Percentiles rank a stretch among this genome's conserved stretches.
Conservation (phyloP, 108 stramenopile species). For the Bacterosira constricta region DNA sequence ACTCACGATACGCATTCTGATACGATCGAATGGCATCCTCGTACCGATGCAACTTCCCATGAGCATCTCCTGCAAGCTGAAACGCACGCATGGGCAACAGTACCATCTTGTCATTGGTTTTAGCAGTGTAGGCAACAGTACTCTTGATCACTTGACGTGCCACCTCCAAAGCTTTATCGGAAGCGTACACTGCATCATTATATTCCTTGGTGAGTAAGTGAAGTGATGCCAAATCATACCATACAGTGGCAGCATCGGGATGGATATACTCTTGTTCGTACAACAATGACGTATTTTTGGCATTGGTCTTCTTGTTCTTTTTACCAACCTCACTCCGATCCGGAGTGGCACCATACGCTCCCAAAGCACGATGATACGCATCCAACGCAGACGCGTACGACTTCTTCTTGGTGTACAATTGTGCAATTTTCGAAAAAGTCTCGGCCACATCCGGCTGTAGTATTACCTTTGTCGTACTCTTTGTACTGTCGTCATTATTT, state of each 20-base stretch:
- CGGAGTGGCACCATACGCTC: constrained; percentile 20
- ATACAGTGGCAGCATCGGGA: constrained; percentile 31
- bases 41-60: constrained; percentile 14
- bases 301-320: background rate
- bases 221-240: constrained; percentile 32
- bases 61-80: constrained; percentile 35
- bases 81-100: constrained; percentile 5
- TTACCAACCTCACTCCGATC: too few species aligned
- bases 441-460: constrained; percentile 41
- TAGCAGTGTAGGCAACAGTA: background rate
- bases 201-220: constrained; percentile 23
- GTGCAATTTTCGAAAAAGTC: constrained; percentile 34
- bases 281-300: background rate
- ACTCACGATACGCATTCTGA: constrained; percentile 33
- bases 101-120: constrained; percentile 17
- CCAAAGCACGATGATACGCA: constrained; percentile 38
- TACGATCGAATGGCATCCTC: constrained; percentile 42
- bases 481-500: background rate
- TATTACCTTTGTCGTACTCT: background rate
- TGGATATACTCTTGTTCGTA: background rate
- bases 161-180: constrained; percentile 21
- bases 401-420: constrained; percentile 35
- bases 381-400: constrained; percentile 27
- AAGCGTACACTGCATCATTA: constrained; percentile 32
- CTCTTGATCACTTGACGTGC: constrained; percentile 4